These are phyloP conservation scores for Alternaria brassicicola DNA, from an alignment of 2,329 filamentous ascomycete species.

Conservation along the genomic window DNA sequence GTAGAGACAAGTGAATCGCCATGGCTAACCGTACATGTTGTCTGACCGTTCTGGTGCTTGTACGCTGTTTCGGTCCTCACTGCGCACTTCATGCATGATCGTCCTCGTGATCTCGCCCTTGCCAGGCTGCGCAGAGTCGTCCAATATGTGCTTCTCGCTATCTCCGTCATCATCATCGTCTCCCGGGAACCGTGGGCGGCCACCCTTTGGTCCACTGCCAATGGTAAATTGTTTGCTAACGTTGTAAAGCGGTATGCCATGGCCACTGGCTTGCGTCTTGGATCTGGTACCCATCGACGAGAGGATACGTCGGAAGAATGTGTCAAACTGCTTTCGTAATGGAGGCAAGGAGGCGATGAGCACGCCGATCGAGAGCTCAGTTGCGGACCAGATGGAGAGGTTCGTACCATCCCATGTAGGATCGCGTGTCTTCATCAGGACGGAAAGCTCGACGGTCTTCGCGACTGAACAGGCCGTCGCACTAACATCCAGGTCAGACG, in stretches of 20 bases:
- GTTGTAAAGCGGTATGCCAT: conserved; percentile 27
- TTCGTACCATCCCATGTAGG: conserved; percentile 31
- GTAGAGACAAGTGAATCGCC: background rate
- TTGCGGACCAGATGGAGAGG: conserved; percentile 31
- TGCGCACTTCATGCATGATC: conserved; percentile 29
- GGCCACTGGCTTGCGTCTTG: conserved; percentile 5
- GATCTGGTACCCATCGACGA: conserved; percentile 18
- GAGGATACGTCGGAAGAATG: conserved; percentile 23
- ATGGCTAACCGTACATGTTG: background rate
- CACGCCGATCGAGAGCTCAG: conserved; percentile 34
- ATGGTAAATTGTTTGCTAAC: conserved; percentile 16
- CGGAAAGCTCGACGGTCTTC: conserved; percentile 29
- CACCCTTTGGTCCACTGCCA: conserved; percentile 5
- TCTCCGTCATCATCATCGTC: conserved; percentile 21
- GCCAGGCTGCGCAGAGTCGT: background rate
- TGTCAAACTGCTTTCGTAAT: conserved; percentile 36
- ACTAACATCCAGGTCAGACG: conserved; percentile 19
- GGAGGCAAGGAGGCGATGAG: conserved; percentile 32
- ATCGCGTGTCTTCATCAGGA: conserved; percentile 24
- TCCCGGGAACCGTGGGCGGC: conserved; percentile 4
- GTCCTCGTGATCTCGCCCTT: conserved; percentile 28
- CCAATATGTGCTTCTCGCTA: conserved; percentile 30
- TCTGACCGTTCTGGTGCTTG: conserved; percentile 4
- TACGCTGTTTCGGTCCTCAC: conserved; percentile 4
- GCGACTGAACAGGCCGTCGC: conserved; percentile 33